phyloP scores from a whole-genome alignment of 1,284 basidiomycete genomes.

The Farysia itapuensis region DNA sequence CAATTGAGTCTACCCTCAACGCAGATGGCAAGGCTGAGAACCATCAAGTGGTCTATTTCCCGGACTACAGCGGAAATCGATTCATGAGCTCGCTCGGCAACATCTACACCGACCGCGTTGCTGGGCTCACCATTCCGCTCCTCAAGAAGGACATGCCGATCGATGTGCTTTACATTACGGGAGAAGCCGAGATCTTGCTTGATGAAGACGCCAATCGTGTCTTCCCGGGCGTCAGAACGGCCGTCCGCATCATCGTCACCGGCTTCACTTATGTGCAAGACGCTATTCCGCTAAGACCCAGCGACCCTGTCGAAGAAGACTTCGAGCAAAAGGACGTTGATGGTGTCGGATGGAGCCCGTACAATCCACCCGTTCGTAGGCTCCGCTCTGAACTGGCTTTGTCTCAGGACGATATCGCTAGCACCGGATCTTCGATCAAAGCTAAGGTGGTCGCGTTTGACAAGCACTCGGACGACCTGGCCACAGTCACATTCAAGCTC shows the following conservation, averaged over 20 bases:
- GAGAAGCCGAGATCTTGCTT: slow-evolving; percentile 13
- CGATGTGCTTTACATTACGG: slow-evolving; percentile 26
- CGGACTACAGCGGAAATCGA: slow-evolving; percentile 27
- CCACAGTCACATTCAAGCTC: slow-evolving; percentile 14
- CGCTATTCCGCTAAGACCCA: slow-evolving; percentile 12
- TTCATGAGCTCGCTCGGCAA: slow-evolving; percentile 34
- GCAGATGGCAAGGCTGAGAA: slow-evolving; percentile 2
- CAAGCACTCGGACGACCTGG: slow-evolving; percentile 5
- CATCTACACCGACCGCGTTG: slow-evolving; percentile 20
- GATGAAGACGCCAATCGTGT: slow-evolving; percentile 5
- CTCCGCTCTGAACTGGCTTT: slow-evolving; percentile 7
- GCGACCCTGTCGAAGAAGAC: slow-evolving; percentile 4
- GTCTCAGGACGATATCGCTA: not conserved
- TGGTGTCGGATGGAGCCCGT: slow-evolving; percentile 32
- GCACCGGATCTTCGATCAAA: not conserved
- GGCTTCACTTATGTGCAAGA: slow-evolving; percentile 22
- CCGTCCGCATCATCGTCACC: slow-evolving; percentile 12
- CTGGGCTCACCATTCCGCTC: slow-evolving; percentile 14
- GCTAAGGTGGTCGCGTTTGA: not conserved
- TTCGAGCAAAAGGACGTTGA: slow-evolving; percentile 6
- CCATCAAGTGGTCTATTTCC: slow-evolving; percentile 16
- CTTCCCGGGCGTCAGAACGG: slow-evolving; percentile 12
- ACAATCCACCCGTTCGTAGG: slow-evolving; percentile 23
- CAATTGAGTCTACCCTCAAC: slow-evolving; percentile 1
- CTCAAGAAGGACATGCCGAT: slow-evolving; percentile 17